These are phyloP conservation scores for Penicillium cosmopolitanum DNA, from an alignment of 495 filamentous ascomycete genomes.

Conservation along the genomic window DNA sequence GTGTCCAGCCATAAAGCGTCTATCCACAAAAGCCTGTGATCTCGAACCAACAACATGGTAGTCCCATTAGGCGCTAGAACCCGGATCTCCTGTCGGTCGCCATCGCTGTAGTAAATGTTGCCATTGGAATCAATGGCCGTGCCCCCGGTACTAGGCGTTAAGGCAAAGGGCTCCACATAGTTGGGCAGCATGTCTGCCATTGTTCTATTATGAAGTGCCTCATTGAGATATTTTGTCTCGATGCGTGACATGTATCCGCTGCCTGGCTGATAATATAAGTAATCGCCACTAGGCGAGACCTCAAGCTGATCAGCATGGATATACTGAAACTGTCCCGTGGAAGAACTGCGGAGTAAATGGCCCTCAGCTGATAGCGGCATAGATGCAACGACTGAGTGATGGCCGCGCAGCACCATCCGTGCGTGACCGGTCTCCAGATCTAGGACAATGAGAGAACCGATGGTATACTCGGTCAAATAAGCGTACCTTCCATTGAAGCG, in stretches of 20 bases:
- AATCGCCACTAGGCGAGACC: constrained; percentile 10
- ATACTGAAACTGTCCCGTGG: constrained; percentile 3
- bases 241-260: constrained; percentile 13
- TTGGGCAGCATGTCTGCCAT: neutral
- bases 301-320: constrained; percentile 13
- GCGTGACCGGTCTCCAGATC: constrained; percentile 11
- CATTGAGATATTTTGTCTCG: constrained; percentile 11
- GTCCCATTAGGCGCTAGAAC: constrained; percentile 4
- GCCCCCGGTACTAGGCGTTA: constrained; percentile 9
- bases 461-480: constrained; percentile 10
- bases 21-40: constrained; percentile 9
- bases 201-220: constrained; percentile 6
- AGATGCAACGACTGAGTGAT: neutral
- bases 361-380: constrained; percentile 4
- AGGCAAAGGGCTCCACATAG: constrained; percentile 10
- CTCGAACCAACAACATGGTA: constrained; percentile 4
- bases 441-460: constrained; percentile 11
- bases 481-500: constrained; percentile 14
- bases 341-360: neutral
- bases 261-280: constrained; percentile 7
- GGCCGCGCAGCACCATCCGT: constrained; percentile 1
- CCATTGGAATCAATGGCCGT: constrained; percentile 12
- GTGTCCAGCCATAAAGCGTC: constrained; percentile 14
- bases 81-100: constrained; percentile 6
- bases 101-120: constrained; percentile 11